Percentiles rank a stretch among this genome's conserved stretches.
phyloP scores from a whole-genome alignment of 1,284 basidiomycete genomes.

The Trichosporon ovoides region DNA sequence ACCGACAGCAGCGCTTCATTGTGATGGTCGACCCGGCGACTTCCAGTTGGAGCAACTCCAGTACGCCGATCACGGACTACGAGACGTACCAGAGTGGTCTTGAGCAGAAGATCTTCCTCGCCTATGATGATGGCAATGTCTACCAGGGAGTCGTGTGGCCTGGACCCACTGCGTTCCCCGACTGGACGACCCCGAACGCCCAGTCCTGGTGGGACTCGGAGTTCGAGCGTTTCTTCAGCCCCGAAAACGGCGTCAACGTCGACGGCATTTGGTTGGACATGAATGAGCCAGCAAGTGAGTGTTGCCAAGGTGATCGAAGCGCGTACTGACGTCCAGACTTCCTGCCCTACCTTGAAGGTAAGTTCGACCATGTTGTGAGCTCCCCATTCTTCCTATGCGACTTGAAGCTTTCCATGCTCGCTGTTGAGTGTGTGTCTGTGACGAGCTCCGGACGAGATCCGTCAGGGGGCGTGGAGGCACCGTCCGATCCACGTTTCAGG shows the following conservation, averaged over 20 bases:
- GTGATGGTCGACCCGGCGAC: constrained; percentile 69
- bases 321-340: constrained; percentile 21
- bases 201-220: constrained; percentile 60
- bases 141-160: constrained; percentile 66
- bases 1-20: constrained; percentile 58
- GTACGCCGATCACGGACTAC: constrained; percentile 49
- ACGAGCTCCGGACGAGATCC: too few species aligned
- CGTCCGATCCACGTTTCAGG: too few species aligned
- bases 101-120: constrained; percentile 57
- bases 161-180: constrained; percentile 60
- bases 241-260: constrained; percentile 19
- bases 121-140: constrained; percentile 57
- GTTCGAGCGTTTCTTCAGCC: constrained; percentile 58
- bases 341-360: constrained; percentile 20
- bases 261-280: constrained; percentile 63
- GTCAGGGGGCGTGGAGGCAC: too few species aligned
- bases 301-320: too few species aligned
- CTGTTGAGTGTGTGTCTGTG: too few species aligned
- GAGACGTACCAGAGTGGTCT: constrained; percentile 57
- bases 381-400: too few species aligned
- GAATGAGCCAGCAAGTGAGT: constrained; percentile 51
- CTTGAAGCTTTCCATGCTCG: too few species aligned
- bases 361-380: too few species aligned
- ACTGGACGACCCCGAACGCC: constrained; percentile 62
- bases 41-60: constrained; percentile 23